Evolutionary conservation across 106 monocot genomes (phyloP), one percentile per base, ranked within the genome.

Genomic region (Allium sativum): DNA sequence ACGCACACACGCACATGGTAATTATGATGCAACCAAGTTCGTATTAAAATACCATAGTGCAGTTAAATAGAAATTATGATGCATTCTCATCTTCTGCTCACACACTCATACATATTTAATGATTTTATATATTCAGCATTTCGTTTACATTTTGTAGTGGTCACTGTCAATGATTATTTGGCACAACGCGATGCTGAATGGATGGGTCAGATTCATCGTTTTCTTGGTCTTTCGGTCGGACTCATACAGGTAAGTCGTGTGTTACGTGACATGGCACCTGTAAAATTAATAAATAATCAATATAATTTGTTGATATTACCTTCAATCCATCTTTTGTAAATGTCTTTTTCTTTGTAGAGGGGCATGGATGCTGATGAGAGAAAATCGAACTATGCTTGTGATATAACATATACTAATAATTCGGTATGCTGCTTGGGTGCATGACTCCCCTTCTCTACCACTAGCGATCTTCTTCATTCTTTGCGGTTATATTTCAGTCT

Each of bases 81-180:
- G 31, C 31, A 31, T 31, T 2, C 31, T 3, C 31, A 31, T 31
- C 5, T 31, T 31, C 0, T 7, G 42, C 2, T 0, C 56, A 18
- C 56, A 31, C 13, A n/a, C 53, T 16, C 7, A 10, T 21, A 20
- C 6, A 44, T 10, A 47, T 68, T 19, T 44, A 20, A 45, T 56
- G 44, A 18, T 31, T 31, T 31, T 31, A 2, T 31, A 31, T 31
- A 31, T 31, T 31, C 31, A 31, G 31, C 31, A 31, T 31, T 31
- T 31, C 31, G 4, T 71, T 74, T 68, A 64, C 41, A 16, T 70
- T 65, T 53, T 20, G 9, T 72, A 98, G 98, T 98, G 80, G 98
- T 98, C 48, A 98, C 98, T 52, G 98, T 98, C 57, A 98, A 98
- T 74, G 98, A 98, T 81, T 98, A 98, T 69, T 81, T 98, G 78